Conservation (phyloP, 2,329 filamentous ascomycete genomes). For the Diaporthe ilicicola region DNA sequence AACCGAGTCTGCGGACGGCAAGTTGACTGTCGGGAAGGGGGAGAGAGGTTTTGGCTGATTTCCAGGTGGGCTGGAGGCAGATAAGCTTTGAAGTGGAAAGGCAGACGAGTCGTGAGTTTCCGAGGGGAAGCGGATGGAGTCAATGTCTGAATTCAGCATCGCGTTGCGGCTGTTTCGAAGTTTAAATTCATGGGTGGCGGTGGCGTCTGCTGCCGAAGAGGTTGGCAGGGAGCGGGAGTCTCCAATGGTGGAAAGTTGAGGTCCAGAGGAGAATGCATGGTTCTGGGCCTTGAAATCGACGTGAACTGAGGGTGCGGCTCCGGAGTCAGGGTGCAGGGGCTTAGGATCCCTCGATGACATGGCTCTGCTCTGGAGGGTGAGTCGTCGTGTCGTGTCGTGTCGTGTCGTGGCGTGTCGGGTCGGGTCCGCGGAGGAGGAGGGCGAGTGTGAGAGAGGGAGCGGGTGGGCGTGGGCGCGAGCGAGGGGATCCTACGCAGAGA, state of each 20-base stretch:
- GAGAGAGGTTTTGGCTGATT: constrained; percentile 42
- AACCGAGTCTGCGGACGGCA: constrained; percentile 32
- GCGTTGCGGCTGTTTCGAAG: constrained; percentile 37
- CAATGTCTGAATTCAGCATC: constrained; percentile 35
- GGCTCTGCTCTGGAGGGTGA: constrained; percentile 24
- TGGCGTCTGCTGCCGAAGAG: constrained; percentile 38
- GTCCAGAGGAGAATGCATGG: constrained; percentile 26
- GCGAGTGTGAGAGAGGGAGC: neutral
- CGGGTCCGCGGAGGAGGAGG: constrained; percentile 12
- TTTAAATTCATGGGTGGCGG: constrained; percentile 32
- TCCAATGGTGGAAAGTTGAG: constrained; percentile 18
- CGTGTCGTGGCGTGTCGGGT: neutral
- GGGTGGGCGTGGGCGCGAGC: constrained; percentile 3
- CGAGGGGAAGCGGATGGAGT: constrained; percentile 29
- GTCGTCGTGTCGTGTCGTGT: neutral
- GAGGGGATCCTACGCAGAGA: neutral
- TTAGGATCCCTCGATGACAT: constrained; percentile 26
- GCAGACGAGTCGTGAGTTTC: constrained; percentile 27
- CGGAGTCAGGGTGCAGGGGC: constrained; percentile 31
- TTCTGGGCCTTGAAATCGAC: constrained; percentile 20
- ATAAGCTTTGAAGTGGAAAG: constrained; percentile 29
- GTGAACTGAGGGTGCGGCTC: constrained; percentile 27
- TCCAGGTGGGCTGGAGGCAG: constrained; percentile 31
- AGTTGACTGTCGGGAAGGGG: constrained; percentile 39
- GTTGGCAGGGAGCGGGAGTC: constrained; percentile 34